A percentile compares a stretch with the other conserved stretches of the same genome.
Evolutionary conservation across 306 rosid species (phyloP).

Genomic region (Vigna reflexopilosa): DNA sequence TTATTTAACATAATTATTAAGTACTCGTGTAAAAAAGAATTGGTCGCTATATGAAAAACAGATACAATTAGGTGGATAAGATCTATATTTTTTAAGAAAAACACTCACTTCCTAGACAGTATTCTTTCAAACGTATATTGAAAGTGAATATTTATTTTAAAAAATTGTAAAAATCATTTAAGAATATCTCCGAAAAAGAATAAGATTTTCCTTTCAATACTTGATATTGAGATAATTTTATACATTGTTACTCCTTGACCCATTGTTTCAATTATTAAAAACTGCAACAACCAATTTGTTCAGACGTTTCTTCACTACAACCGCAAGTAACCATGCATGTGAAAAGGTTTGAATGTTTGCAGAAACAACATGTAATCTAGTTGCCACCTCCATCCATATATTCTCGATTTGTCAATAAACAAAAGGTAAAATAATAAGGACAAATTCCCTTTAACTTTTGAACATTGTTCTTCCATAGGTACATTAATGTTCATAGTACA

Average conservation of each 20-base stretch:
- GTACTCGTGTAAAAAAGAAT: too few species aligned
- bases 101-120: too few species aligned
- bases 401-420: neutral
- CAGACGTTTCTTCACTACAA: neutral
- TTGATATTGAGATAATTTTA: neutral
- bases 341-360: neutral
- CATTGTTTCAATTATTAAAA: neutral
- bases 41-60: too few species aligned
- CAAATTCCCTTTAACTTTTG: conserved; percentile 35
- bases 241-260: neutral
- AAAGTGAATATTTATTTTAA: too few species aligned
- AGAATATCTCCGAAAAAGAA: neutral
- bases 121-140: too few species aligned
- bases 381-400: neutral
- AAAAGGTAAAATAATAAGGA: neutral
- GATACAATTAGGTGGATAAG: too few species aligned
- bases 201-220: neutral
- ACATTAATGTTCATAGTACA: conserved; percentile 35
- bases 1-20: too few species aligned
- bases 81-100: too few species aligned
- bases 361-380: neutral
- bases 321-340: neutral
- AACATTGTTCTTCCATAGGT: neutral
- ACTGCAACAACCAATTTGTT: neutral
- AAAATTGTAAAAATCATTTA: neutral